Evolutionary conservation across 108 stramenopile genomes (phyloP).

Genomic region (Cyclotella atomus): DNA sequence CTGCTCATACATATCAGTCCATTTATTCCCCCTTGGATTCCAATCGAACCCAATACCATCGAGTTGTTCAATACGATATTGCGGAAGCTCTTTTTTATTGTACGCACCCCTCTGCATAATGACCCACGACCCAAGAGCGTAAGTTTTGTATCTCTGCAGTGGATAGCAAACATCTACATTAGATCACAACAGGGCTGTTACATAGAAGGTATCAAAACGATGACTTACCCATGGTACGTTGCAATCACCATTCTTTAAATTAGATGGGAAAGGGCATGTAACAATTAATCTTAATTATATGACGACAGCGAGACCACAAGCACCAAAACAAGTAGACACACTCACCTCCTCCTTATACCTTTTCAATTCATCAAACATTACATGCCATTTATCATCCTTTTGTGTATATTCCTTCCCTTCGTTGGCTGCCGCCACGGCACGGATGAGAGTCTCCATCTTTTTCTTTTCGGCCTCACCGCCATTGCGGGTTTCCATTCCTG

Average conservation of each 20-base stretch:
- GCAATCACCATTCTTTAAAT: not conserved
- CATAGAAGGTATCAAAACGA: not conserved
- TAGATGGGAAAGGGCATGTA: not conserved
- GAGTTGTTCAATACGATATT: not conserved
- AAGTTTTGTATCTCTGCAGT: not conserved
- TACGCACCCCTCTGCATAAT: not conserved
- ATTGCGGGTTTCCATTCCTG: too few species aligned
- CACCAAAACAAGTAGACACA: not conserved
- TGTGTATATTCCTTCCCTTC: not conserved
- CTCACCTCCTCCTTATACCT: not conserved
- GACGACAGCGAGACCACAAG: not conserved
- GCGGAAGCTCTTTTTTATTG: not conserved
- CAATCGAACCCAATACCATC: not conserved
- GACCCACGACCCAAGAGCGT: not conserved
- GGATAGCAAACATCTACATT: not conserved
- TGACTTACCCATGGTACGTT: not conserved
- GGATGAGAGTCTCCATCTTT: not conserved
- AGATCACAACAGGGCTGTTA: not conserved
- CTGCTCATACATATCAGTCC: not conserved
- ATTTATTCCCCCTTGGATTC: not conserved
- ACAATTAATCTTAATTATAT: too few species aligned
- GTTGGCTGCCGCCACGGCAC: not conserved
- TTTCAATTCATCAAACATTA: not conserved
- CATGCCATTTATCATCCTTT: not conserved
- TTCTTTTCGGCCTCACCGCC: too few species aligned